Conservation (phyloP, 108 stramenopile species). For the Pseudonitzschia delicatissima region DNA sequence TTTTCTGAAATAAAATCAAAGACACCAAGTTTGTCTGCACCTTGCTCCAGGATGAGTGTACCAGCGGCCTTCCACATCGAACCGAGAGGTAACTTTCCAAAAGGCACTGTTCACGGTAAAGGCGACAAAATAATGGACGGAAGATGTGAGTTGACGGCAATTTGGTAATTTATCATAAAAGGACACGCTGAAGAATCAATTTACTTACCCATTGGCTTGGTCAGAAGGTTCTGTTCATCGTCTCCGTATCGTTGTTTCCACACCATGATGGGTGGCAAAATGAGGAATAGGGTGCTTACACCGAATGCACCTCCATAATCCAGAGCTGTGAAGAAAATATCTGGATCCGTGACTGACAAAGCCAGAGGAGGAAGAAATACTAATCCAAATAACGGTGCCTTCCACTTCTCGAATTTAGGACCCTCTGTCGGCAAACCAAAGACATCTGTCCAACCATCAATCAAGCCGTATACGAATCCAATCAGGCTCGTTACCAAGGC, state of each 20-base stretch:
- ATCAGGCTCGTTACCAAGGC: slow-evolving; percentile 69
- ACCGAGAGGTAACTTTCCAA: slow-evolving; percentile 66
- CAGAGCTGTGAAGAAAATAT: slow-evolving; percentile 56
- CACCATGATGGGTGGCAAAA: slow-evolving; percentile 74
- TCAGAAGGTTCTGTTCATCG: slow-evolving; percentile 31
- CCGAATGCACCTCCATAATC: slow-evolving; percentile 80
- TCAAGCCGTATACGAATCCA: slow-evolving; percentile 68
- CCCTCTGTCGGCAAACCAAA: slow-evolving; percentile 33
- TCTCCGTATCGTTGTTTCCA: slow-evolving; percentile 76
- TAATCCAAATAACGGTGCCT: slow-evolving; percentile 53
- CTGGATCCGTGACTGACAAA: slow-evolving; percentile 40
- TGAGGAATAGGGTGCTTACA: slow-evolving; percentile 60
- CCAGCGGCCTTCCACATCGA: slow-evolving; percentile 75
- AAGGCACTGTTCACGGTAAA: slow-evolving; percentile 45
- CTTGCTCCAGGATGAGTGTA: slow-evolving; percentile 75
- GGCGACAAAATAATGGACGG: not conserved
- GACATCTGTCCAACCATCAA: slow-evolving; percentile 77
- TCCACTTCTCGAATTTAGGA: slow-evolving; percentile 51
- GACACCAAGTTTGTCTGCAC: slow-evolving; percentile 70
- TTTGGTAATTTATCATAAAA: not conserved
- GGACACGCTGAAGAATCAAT: not conserved
- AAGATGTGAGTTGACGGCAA: not conserved
- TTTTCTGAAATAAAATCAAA: too few relatives aligned
- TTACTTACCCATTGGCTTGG: slow-evolving; percentile 41
- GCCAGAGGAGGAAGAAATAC: slow-evolving; percentile 53